A percentile compares a stretch with the other conserved stretches of the same genome.
Evolutionary conservation across 768 basidiomycete genomes (phyloP).

Genomic region (Udeniomyces megalosporus): DNA sequence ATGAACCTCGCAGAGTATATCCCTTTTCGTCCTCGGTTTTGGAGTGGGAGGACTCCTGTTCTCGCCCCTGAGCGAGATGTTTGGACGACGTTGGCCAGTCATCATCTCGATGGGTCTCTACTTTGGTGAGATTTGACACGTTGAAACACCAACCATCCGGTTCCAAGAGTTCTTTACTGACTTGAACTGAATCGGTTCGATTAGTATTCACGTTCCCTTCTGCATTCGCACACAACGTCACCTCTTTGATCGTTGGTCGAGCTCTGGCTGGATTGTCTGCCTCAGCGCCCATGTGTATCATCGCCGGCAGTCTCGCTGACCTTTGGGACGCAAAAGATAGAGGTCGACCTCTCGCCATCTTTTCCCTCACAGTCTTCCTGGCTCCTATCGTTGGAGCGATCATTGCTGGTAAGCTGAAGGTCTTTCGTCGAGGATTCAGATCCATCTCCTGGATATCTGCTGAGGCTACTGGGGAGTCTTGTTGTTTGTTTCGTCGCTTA

Average conservation of each 20-base stretch:
- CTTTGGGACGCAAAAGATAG: conserved; percentile 25
- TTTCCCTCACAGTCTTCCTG: conserved; percentile 23
- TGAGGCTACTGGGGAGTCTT: too few species aligned
- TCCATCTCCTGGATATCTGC: too few species aligned
- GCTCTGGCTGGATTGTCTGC: conserved; percentile 25
- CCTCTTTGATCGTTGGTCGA: conserved; percentile 24
- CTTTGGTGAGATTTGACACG: background rate
- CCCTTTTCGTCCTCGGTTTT: conserved; percentile 19
- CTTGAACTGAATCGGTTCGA: background rate
- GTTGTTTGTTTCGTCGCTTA: too few species aligned
- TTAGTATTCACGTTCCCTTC: conserved; percentile 27
- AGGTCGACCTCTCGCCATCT: conserved; percentile 26
- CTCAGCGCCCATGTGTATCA: conserved; percentile 23
- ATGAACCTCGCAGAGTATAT: background rate
- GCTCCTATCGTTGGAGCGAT: background rate
- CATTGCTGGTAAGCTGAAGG: too few species aligned
- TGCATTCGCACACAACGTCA: conserved; percentile 24
- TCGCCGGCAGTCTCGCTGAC: conserved; percentile 12
- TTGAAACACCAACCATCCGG: too few species aligned
- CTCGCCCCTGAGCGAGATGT: conserved; percentile 25
- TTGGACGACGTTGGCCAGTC: conserved; percentile 24
- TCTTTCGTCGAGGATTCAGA: too few species aligned
- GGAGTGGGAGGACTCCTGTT: conserved; percentile 27
- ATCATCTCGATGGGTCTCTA: conserved; percentile 22
- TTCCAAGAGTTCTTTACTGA: too few species aligned